phyloP scores from a whole-genome alignment of 345 rosid genomes.

The Gossypium turneri region DNA sequence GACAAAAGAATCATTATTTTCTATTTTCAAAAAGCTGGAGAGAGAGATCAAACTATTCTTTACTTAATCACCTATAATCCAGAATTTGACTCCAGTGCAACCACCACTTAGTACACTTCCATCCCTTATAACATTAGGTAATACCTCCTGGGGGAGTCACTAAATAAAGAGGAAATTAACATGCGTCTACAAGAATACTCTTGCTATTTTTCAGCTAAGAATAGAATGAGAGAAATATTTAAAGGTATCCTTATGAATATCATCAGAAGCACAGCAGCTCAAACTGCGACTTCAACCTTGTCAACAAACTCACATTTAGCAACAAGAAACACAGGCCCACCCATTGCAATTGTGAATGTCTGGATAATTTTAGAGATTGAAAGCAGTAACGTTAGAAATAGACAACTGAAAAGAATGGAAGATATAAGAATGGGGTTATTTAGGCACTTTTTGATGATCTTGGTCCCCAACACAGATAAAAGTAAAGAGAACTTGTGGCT shows the following conservation, averaged over 20 bases:
- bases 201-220: not conserved
- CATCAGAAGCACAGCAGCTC: not conserved
- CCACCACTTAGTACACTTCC: not conserved
- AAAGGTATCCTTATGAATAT: not conserved
- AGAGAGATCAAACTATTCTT: not conserved
- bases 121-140: not conserved
- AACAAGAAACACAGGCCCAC: not conserved
- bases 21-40: not conserved
- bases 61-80: not conserved
- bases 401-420: too few relatives aligned
- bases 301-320: not conserved
- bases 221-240: not conserved
- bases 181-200: not conserved
- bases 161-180: not conserved
- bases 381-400: too few relatives aligned
- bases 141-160: not conserved
- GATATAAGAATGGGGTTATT: too few relatives aligned
- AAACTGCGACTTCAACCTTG: not conserved
- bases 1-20: not conserved
- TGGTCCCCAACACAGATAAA: too few relatives aligned
- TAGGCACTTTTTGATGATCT: too few relatives aligned
- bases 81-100: not conserved
- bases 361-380: too few relatives aligned
- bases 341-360: not conserved
- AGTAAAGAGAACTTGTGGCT: too few relatives aligned